Percentiles rank a stretch among this genome's conserved stretches.
Evolutionary conservation across 1,284 basidiomycete species (phyloP).

Genomic region (Albatrellus sp.): DNA sequence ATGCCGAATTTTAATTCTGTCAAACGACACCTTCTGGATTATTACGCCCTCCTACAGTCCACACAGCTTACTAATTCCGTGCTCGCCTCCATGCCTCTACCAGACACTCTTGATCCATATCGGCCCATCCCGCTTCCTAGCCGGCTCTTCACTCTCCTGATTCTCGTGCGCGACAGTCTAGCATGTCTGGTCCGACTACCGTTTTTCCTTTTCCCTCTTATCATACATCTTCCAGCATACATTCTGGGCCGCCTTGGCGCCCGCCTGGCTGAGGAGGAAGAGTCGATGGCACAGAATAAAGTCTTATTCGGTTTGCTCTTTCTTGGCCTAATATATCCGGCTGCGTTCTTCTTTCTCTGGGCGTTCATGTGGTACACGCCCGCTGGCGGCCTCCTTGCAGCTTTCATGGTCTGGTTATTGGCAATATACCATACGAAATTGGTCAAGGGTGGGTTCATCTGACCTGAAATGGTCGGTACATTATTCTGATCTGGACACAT

Average conservation of each 20-base stretch:
- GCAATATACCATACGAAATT: constrained; percentile 72
- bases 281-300: constrained; percentile 90
- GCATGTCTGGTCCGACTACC: constrained; percentile 63
- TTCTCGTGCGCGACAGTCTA: constrained; percentile 70
- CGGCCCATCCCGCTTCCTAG: constrained; percentile 63
- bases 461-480: background rate
- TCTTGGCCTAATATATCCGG: constrained; percentile 67
- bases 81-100: constrained; percentile 68
- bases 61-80: constrained; percentile 75
- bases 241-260: constrained; percentile 67
- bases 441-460: constrained; percentile 48
- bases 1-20: constrained; percentile 48
- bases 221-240: constrained; percentile 79
- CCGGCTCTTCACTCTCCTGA: constrained; percentile 66
- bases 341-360: constrained; percentile 75
- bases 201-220: constrained; percentile 76
- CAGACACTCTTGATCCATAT: constrained; percentile 68
- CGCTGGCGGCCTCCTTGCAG: constrained; percentile 27
- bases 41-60: constrained; percentile 78
- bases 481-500: constrained; percentile 19
- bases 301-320: constrained; percentile 74
- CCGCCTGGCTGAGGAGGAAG: constrained; percentile 70
- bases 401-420: constrained; percentile 51
- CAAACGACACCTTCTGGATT: constrained; percentile 65
- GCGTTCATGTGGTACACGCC: constrained; percentile 62